Conservation (phyloP, 1,284 basidiomycete genomes). For the Trichosporon sp. region DNA sequence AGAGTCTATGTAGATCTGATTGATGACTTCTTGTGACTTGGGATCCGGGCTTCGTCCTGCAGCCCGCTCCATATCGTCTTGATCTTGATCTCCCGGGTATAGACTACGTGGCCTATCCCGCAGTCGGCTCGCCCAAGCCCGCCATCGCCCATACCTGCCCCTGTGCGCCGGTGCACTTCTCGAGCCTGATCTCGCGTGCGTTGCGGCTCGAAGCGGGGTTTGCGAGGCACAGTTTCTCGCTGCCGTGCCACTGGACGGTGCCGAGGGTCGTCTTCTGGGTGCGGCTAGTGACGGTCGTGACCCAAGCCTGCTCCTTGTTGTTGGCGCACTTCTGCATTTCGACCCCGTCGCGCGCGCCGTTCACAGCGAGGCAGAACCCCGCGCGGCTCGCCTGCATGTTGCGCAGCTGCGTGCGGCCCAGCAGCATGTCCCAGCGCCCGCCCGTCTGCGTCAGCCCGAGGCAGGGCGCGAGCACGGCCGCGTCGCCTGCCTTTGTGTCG, state of each 20-base stretch:
- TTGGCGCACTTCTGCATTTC: neutral
- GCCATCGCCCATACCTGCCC: neutral
- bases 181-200: neutral
- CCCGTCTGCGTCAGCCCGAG: neutral
- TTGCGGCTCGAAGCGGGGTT: neutral
- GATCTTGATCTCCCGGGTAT: no score
- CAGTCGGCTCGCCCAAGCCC: neutral
- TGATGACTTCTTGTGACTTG: no score
- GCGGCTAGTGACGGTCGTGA: no score
- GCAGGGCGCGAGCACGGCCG: neutral
- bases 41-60: no score
- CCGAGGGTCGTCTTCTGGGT: no score
- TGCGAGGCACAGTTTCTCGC: neutral
- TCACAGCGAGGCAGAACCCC: neutral
- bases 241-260: neutral
- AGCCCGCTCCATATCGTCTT: no score
- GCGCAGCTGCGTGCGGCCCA: neutral
- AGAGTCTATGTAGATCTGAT: no score
- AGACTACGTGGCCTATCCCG: neutral
- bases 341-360: neutral
- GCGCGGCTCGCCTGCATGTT: neutral
- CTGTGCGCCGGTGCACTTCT: neutral
- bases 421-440: neutral
- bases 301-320: neutral
- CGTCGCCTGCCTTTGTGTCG: neutral